phyloP scores from a whole-genome alignment of 148 eudicot species.

The Agrostemma githago region DNA sequence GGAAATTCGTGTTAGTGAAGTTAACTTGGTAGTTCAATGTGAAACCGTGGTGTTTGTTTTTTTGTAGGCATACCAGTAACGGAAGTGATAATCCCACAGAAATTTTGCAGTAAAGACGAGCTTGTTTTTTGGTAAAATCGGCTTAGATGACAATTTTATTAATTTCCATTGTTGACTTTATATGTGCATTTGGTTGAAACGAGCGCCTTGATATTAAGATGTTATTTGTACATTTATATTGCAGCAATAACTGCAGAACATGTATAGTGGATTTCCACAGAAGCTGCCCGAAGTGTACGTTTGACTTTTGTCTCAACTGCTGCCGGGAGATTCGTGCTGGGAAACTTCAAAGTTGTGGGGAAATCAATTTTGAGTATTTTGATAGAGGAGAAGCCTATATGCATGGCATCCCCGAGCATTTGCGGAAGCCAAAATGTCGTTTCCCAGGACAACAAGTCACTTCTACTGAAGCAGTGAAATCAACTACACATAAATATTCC shows the following conservation, averaged over 20 bases:
- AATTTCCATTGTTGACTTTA: slow-evolving; percentile 1
- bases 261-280: slow-evolving; percentile 47
- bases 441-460: neutral
- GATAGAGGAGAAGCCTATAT: slow-evolving; percentile 35
- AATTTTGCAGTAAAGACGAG: neutral
- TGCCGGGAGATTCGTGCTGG: slow-evolving; percentile 52
- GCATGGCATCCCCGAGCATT: slow-evolving; percentile 27
- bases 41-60: neutral
- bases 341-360: slow-evolving; percentile 33
- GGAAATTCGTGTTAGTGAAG: neutral
- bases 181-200: neutral
- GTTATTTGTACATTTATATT: neutral
- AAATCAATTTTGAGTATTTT: slow-evolving; percentile 28
- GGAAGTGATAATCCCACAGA: neutral
- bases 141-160: slow-evolving; percentile 8
- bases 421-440: too few relatives aligned
- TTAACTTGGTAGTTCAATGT: neutral
- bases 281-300: slow-evolving; percentile 43
- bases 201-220: neutral
- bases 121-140: slow-evolving; percentile 16
- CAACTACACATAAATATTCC: neutral
- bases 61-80: slow-evolving; percentile 16
- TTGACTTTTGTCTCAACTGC: slow-evolving; percentile 54
- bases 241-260: slow-evolving; percentile 52
- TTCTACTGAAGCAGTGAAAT: neutral